Evolutionary conservation across 2,329 filamentous ascomycete genomes (phyloP), one percentile per base, ranked within the genome.

Genomic region (Boeremia exigua): DNA sequence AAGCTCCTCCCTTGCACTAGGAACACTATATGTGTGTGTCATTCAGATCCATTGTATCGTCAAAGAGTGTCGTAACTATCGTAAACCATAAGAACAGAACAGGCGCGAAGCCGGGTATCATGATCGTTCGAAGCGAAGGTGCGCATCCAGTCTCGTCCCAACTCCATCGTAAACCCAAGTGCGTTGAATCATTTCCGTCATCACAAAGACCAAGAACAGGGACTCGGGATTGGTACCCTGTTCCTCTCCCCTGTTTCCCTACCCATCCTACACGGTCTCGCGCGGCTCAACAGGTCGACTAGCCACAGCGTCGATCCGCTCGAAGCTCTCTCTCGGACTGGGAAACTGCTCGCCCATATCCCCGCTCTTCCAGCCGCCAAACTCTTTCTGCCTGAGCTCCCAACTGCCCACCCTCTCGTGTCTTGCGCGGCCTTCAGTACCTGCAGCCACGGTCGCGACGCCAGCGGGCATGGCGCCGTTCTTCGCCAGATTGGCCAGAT

Each of bases 341-440:
- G 65, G 48, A 61, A 66, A 74, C 62, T 54, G 62, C 23, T 61
- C 68, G 4, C 58, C 65, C 15, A 57, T 25, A 36, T 67, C 61
- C 30, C 58, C 67, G 19, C 44, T 34, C 19, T 48, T 48, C 7
- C 6, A 46, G 3, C 5, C 19, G 29, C 68, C 69, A 51, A 66
- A 63, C 59, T 73, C 67, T 52, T 74, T 73, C 48, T 77, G 77
- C 34, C 67, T 56, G 70, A 86, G 69, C 66, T 86, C 84, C 84
- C 84, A 86, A 56, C 83, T 86, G 0, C 82, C 83, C 15, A 81
- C 75, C 38, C 83, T 73, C 70, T 85, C 83, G 66, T 85, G 80
- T 12, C 53, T 27, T 1, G 32, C 27, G 27, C 32, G 47, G 6
- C 25, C 17, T 29, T 47, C 27, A 10, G 38, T 23, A 4, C n/a